Conservation (phyloP, 495 filamentous ascomycete genomes). For the Pyronema omphalodes region DNA sequence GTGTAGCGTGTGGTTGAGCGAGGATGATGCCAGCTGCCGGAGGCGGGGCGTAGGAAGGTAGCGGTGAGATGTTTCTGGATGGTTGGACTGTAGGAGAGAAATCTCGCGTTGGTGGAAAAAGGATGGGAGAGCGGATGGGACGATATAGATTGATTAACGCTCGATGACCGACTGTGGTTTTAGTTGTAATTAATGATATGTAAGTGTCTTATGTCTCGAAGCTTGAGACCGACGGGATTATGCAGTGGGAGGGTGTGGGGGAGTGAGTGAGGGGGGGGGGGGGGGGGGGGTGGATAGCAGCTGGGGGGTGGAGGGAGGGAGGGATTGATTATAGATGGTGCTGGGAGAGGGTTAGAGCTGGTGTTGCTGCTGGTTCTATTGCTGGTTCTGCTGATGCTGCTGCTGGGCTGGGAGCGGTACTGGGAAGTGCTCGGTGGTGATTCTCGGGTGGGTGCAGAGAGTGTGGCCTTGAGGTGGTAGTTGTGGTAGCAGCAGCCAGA, state of each 20-base stretch:
- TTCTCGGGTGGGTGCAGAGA: no score
- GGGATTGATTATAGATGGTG: not conserved
- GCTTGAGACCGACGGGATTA: no score
- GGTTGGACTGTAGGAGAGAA: not conserved
- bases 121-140: not conserved
- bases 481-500: no score
- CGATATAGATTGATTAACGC: conserved; percentile 1
- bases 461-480: no score
- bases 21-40: not conserved
- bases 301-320: not conserved
- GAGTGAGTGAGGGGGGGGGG: no score
- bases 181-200: not conserved
- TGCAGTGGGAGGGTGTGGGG: no score
- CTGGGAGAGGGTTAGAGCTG: not conserved
- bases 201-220: not conserved
- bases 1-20: not conserved
- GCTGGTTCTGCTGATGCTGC: no score
- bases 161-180: not conserved
- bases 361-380: no score
- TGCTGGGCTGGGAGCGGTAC: no score
- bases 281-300: not conserved
- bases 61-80: not conserved
- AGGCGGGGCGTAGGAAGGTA: not conserved
- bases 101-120: not conserved
- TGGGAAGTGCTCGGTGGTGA: no score